phyloP scores from a whole-genome alignment of 768 basidiomycete genomes.

The Tricholoma sp. region DNA sequence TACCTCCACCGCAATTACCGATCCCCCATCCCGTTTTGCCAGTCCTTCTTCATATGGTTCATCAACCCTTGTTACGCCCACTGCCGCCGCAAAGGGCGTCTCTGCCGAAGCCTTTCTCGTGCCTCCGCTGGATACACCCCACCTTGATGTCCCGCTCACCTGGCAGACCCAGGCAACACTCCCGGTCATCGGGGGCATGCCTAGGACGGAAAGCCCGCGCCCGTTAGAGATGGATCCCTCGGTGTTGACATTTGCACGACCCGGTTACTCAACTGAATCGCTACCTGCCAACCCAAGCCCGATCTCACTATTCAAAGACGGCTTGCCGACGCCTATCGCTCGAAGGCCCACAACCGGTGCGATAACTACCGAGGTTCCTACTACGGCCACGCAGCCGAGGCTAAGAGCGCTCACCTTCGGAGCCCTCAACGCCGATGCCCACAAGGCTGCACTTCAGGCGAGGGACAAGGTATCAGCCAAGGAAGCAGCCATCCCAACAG shows the following conservation, averaged over 20 bases:
- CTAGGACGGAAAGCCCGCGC: conserved; percentile 37
- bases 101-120: conserved; percentile 15
- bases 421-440: background rate
- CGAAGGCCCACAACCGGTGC: background rate
- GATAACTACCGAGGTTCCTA: background rate
- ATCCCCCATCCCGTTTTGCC: conserved; percentile 41
- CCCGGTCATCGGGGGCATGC: conserved; percentile 19
- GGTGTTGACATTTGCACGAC: conserved; percentile 71
- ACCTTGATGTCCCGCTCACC: conserved; percentile 7
- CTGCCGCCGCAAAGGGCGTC: conserved; percentile 16
- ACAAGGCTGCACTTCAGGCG: background rate
- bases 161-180: conserved; percentile 34
- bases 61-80: conserved; percentile 22
- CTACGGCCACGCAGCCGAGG: background rate
- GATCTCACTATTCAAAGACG: conserved; percentile 17
- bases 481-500: conserved; percentile 3
- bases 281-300: conserved; percentile 31
- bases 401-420: conserved; percentile 11
- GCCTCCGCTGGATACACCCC: background rate
- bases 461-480: background rate
- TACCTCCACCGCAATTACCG: conserved; percentile 42
- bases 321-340: conserved; percentile 27
- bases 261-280: conserved; percentile 72
- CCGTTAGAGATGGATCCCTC: conserved; percentile 65
- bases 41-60: conserved; percentile 21